Percentiles rank a stretch among this genome's conserved stretches.
phyloP scores from a whole-genome alignment of 345 rosid genomes.

The Laguncularia racemosa region DNA sequence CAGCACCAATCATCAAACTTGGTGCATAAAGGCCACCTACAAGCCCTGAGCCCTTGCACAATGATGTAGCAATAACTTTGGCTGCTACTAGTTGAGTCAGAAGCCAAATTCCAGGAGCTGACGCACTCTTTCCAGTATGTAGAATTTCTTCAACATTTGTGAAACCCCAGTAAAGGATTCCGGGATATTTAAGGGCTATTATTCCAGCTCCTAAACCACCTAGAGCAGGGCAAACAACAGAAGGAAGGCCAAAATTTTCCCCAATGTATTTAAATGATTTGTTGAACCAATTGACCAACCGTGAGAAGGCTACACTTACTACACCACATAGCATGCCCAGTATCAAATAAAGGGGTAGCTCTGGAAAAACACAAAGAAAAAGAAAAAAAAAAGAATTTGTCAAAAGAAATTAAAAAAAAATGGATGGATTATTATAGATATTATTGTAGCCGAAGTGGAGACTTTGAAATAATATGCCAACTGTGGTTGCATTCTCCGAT shows the following conservation, averaged over 20 bases:
- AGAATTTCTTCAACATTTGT: constrained; percentile 96
- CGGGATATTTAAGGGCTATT: constrained; percentile 95
- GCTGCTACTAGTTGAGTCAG: constrained; percentile 87
- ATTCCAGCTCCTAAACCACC: constrained; percentile 98
- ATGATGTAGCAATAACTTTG: constrained; percentile 91
- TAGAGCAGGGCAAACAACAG: constrained; percentile 92
- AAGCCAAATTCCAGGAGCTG: constrained; percentile 98
- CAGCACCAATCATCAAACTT: constrained; percentile 99
- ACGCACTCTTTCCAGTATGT: constrained; percentile 92
- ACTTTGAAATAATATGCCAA: too few relatives aligned
- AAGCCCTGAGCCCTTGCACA: constrained; percentile 96
- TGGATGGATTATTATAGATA: background rate
- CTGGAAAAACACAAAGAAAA: constrained; percentile 37
- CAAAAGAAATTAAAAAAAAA: background rate
- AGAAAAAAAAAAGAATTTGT: constrained; percentile 4
- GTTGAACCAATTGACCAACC: constrained; percentile 84
- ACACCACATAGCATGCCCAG: constrained; percentile 97
- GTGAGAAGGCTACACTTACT: constrained; percentile 82
- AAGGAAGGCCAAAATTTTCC: constrained; percentile 75
- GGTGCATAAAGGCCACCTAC: constrained; percentile 98
- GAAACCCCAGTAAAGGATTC: constrained; percentile 96
- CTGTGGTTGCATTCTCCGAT: too few relatives aligned
- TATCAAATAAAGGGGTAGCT: constrained; percentile 89
- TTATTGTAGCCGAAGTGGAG: background rate
- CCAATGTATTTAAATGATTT: constrained; percentile 65